Evolutionary conservation across 495 filamentous ascomycete species (phyloP).

Genomic region (Penicillium angulare): DNA sequence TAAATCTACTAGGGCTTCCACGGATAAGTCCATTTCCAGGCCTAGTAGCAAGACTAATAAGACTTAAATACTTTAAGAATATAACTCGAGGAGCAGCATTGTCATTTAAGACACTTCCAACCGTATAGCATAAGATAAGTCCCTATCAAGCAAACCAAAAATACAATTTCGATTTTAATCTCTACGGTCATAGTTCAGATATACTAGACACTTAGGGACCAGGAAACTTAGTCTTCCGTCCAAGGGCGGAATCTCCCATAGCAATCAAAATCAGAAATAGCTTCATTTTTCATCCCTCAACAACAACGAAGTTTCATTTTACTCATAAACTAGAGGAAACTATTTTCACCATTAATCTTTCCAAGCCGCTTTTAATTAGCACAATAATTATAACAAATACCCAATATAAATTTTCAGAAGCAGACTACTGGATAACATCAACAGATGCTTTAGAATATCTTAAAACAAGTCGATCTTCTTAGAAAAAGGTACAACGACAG

Average conservation of each 20-base stretch:
- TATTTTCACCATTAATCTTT: no score
- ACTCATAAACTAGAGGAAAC: neutral
- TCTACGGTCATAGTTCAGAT: neutral
- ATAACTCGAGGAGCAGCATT: no score
- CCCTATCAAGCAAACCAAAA: neutral
- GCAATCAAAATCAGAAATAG: neutral
- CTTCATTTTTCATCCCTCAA: neutral
- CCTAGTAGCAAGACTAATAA: neutral
- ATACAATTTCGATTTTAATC: no score
- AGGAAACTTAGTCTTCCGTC: neutral
- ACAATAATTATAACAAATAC: neutral
- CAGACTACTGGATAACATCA: neutral
- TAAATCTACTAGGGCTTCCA: no score
- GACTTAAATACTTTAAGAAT: no score
- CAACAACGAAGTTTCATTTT: neutral
- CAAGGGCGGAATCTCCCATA: no score
- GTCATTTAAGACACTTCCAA: no score
- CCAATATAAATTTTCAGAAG: neutral
- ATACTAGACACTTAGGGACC: neutral
- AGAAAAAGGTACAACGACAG: neutral
- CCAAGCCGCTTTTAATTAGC: neutral
- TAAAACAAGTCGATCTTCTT: neutral
- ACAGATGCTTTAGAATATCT: neutral
- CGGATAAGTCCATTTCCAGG: neutral
- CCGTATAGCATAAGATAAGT: neutral